A percentile compares a stretch with the other conserved stretches of the same genome.
phyloP scores from a whole-genome alignment of 176 grass and related monocot species.

The Rhynchospora tenuis region DNA sequence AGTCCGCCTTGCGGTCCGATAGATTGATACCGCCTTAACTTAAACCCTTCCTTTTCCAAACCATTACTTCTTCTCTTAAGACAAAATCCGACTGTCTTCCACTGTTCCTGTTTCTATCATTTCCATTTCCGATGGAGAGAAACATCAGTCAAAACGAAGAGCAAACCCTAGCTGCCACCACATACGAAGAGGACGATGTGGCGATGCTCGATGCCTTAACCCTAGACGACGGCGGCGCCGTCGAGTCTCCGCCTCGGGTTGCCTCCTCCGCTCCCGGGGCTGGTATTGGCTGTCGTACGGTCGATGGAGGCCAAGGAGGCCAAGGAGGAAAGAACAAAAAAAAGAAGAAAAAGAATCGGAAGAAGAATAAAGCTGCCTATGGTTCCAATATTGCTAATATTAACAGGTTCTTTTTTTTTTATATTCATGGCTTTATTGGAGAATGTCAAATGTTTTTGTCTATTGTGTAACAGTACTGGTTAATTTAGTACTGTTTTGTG shows the following conservation, averaged over 20 bases:
- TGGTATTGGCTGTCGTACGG: neutral
- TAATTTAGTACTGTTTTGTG: neutral
- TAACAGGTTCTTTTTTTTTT: constrained; percentile 24
- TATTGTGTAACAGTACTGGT: neutral
- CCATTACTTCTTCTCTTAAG: neutral
- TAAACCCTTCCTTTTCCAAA: neutral
- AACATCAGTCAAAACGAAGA: constrained; percentile 14
- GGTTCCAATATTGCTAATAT: constrained; percentile 63
- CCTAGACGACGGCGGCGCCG: constrained; percentile 18
- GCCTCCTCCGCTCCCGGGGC: neutral
- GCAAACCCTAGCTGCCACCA: constrained; percentile 24
- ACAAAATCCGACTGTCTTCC: neutral
- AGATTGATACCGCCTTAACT: neutral
- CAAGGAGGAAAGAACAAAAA: constrained; percentile 14
- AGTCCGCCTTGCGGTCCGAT: too few relatives aligned
- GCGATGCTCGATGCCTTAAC: constrained; percentile 65
- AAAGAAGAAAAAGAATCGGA: constrained; percentile 32
- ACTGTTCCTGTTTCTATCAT: neutral
- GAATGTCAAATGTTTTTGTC: neutral
- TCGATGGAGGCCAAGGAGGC: constrained; percentile 4
- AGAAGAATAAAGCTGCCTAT: constrained; percentile 37
- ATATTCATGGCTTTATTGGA: neutral
- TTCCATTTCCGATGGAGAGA: constrained; percentile 26
- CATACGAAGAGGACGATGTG: constrained; percentile 39
- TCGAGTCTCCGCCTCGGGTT: neutral